Conservation (phyloP, 305 asterid genomes). For the Fraxinus velutina region DNA sequence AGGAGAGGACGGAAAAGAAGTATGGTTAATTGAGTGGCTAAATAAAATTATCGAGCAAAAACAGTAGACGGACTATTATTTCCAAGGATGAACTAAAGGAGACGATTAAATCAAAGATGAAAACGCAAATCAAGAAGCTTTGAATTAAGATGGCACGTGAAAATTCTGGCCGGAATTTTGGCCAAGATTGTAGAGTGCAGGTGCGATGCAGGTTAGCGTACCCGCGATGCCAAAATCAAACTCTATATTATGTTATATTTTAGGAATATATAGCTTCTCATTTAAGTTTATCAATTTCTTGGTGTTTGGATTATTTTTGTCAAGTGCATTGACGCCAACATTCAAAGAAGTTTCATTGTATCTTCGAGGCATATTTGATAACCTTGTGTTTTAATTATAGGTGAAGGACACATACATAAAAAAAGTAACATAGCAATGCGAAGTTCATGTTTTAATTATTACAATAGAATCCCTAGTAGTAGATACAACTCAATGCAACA, state of each 20-base stretch:
- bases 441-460: not conserved
- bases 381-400: not conserved
- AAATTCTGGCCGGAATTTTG: too few relatives aligned
- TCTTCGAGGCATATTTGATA: not conserved
- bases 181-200: not conserved
- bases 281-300: not conserved
- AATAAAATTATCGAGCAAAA: conserved; percentile 35
- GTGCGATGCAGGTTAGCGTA: not conserved
- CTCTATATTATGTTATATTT: not conserved
- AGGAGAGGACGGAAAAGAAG: conserved; percentile 58
- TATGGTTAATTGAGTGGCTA: conserved; percentile 65
- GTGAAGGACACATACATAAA: not conserved
- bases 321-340: not conserved
- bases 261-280: not conserved
- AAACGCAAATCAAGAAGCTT: too few relatives aligned
- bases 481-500: not conserved
- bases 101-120: not conserved
- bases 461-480: not conserved
- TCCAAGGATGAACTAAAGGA: conserved; percentile 36
- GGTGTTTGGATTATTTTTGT: not conserved
- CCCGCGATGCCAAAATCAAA: not conserved
- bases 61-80: conserved; percentile 42
- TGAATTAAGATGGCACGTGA: too few relatives aligned
- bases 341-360: not conserved
- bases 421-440: not conserved